Percentiles rank a stretch among this genome's conserved stretches.
phyloP scores from a whole-genome alignment of 306 rosid species.

The Alnus rubra region DNA sequence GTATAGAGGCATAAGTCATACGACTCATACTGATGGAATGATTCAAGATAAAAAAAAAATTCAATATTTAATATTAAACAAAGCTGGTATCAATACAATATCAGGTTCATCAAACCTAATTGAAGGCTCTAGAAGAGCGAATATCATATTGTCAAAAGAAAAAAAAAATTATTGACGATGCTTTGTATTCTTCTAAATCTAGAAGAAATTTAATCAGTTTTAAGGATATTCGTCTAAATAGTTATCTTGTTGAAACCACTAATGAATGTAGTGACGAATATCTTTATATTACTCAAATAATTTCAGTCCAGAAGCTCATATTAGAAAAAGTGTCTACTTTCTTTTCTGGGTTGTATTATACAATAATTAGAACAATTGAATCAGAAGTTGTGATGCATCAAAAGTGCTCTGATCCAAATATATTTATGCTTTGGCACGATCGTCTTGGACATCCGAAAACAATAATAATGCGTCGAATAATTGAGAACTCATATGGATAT shows the following conservation, averaged over 20 bases:
- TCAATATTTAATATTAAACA: no score
- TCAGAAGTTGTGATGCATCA: neutral
- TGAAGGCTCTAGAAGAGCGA: neutral
- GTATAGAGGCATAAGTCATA: no score
- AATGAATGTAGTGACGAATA: neutral
- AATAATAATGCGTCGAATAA: neutral
- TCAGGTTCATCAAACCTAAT: no score
- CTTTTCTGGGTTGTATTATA: neutral
- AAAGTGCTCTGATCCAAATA: neutral
- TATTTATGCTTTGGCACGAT: neutral
- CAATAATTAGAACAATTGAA: neutral
- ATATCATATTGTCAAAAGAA: neutral
- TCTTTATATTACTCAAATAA: neutral
- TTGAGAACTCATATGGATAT: no score
- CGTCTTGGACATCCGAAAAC: neutral
- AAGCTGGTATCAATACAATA: no score
- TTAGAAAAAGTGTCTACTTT: neutral
- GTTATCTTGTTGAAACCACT: neutral
- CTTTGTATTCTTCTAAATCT: neutral
- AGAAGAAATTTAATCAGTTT: neutral
- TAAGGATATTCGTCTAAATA: neutral
- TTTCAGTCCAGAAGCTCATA: neutral
- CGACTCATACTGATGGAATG: no score
- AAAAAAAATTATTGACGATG: neutral
- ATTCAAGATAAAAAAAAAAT: no score